Evolutionary conservation across 495 filamentous ascomycete species (phyloP).

Genomic region (Aspergillus affinis): DNA sequence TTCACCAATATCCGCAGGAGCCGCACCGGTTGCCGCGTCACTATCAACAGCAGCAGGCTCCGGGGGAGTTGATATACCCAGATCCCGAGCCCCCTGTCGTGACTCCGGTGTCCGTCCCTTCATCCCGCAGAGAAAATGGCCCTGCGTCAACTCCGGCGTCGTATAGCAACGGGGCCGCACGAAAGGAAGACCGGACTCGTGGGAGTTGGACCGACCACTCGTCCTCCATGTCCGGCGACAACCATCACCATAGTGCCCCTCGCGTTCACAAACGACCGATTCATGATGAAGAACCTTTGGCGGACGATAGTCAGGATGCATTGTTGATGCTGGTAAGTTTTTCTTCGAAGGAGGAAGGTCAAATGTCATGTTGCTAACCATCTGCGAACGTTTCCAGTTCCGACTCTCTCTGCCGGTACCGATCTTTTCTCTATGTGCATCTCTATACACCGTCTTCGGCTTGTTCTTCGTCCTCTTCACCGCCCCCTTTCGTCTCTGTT

Average conservation of each 20-base stretch:
- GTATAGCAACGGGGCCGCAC: slow-evolving; percentile 27
- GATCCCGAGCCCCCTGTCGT: slow-evolving; percentile 11
- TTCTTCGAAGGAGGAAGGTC: background rate
- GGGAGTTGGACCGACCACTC: slow-evolving; percentile 42
- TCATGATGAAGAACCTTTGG: slow-evolving; percentile 24
- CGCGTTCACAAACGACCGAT: slow-evolving; percentile 34
- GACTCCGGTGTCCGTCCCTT: slow-evolving; percentile 22
- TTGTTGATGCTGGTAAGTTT: slow-evolving; percentile 39
- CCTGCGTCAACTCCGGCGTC: slow-evolving; percentile 27
- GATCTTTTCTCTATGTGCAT: slow-evolving; percentile 40
- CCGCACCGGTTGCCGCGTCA: slow-evolving; percentile 9
- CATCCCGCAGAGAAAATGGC: slow-evolving; percentile 24
- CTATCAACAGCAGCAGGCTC: slow-evolving; percentile 8
- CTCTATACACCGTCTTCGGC: slow-evolving; percentile 46
- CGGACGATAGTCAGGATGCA: slow-evolving; percentile 36
- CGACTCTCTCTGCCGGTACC: slow-evolving; percentile 50
- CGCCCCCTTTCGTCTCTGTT: slow-evolving; percentile 44
- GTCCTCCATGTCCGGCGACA: slow-evolving; percentile 42
- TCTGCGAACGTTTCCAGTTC: slow-evolving; percentile 33
- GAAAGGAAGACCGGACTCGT: slow-evolving; percentile 36
- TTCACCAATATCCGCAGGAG: slow-evolving; percentile 1
- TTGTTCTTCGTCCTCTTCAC: slow-evolving; percentile 42
- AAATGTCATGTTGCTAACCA: slow-evolving; percentile 16
- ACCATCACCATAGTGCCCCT: slow-evolving; percentile 24
- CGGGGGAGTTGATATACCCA: slow-evolving; percentile 16